Evolutionary conservation across 176 grass and related monocot genomes (phyloP), one percentile per base, ranked within the genome.

Genomic region (Melocanna baccifera): DNA sequence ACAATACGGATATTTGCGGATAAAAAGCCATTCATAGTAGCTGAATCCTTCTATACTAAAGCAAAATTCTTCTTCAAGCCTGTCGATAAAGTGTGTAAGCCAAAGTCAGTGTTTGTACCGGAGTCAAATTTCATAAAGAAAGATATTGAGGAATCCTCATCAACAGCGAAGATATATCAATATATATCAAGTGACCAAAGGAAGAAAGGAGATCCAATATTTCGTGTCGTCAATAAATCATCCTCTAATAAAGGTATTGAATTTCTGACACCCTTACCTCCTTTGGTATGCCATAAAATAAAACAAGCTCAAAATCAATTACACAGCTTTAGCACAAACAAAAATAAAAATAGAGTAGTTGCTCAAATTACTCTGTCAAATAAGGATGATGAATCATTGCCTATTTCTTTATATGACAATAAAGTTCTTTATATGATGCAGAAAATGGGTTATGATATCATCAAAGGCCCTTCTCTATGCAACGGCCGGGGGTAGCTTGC

Each of bases 131-230:
- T 37, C 1, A 1, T 12, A 7, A 1, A 46, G 0, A 15, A 4
- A 18, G 18, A 52, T 8, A 1, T 0, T 0, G 0, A 5, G 1
- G 6, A 61, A 32, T 58, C 28, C 0, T 26, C 53, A 3, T 34
- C 11, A 11, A 9, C 2, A 13, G 0, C 1, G 6, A 47, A 62
- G 13, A 16, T 25, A 36, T 73, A 83, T 0, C 58, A 53, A 19
- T 74, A 65, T 13, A 52, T 84, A 26, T 70, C 71, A 40, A 65
- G 70, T 0, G 5, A 19, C 0, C 43, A 53, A 64, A 75, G 81
- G 1, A 75, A 66, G n/a, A 6, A 29, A 12, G 57, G 57, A 4
- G n/a, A 59, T 10, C n/a, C n/a, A 11, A 59, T 59, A 59, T 59
- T 59, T 25, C 9, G 57, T 12, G 22, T 25, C n/a, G 9, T 59